Evolutionary conservation across 805 yeast genomes (phyloP), one percentile per base, ranked within the genome.

Genomic region (Saccharomycopsis sp.): DNA sequence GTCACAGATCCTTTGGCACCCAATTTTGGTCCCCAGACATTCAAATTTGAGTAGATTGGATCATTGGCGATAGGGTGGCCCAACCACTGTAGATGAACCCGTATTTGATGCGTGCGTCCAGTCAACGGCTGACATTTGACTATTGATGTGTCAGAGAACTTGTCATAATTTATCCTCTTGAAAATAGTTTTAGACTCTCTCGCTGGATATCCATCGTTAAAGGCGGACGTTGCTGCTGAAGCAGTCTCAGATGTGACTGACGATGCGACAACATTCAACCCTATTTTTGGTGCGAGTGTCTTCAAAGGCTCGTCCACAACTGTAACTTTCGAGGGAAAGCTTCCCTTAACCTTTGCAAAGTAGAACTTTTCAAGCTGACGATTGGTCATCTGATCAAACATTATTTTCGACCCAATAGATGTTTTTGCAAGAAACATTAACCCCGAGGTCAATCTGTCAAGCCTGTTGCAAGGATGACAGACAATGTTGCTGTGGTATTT

Each of bases 41-140:
- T 69, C 15, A 78, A 80, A 64, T 88, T 89, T 1, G 97, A 86
- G 66, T 91, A 88, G 1, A 87, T 76, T 0, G 94, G 94, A 67
- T 87, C 95, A 65, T 88, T 85, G 7, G 82, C 83, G 21, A 87
- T 88, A 0, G 99, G 97, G 66, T 76, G 80, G 0, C 97, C 97
- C 14, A 94, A 64, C 63, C 77, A 86, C 70, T 91, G 97, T 57
- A 94, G 72, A 73, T 94, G 99, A 0, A 94, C 96, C 60, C 99
- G 75, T 53, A 94, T 91, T 69, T 94, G 99, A 70, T 94, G 99
- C 0, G 97, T 89, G 66, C 99, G 77, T 0, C 99, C 99, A 0
- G 99, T 92, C 18, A 80, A 72, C 1, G 99, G 99, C 63, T 76
- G 79, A 70, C 98, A 92, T 61, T 82, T 77, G 2, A 94, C 97